Evolutionary conservation across 2,329 filamentous ascomycete species (phyloP), one percentile per base, ranked within the genome.

Genomic region (Dothideomycetidae sp.): DNA sequence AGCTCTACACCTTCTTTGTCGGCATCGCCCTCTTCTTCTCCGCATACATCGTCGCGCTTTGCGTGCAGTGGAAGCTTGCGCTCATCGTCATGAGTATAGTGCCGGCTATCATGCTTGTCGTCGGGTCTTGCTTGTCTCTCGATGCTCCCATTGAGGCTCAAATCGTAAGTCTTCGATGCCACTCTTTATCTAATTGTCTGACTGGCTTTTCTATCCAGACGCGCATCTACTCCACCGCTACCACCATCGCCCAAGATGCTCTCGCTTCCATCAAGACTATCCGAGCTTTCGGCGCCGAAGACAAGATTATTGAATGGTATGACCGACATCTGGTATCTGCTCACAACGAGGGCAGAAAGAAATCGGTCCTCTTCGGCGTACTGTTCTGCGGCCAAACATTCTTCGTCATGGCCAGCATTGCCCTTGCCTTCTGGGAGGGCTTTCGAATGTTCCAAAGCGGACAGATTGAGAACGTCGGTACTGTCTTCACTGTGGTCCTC

Each of bases 241-340:
- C 58, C 1, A 53, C 57, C 5, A 50, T 70, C 3, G 66, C 67
- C 1, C 63, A 70, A 48, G 67, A 71, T 41, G 62, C 65, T 0
- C 55, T 71, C 28, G 58, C 58, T 5, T 66, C 63, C 0, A 63
- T 71, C 41, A 57, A 61, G 2, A 70, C 64, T 0, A 62, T 71
- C 5, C 57, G 61, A 33, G 63, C 63, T 1, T 70, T 70, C 44
- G 63, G 65, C 41, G 56, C 64, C 3, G 57, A 62, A 19, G 51
- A 56, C 3, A 57, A 63, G 34, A 50, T 70, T 28, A 53, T 57
- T 2, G 43, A 48, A 11, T 60, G 54, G 42, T 69, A 68, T 42
- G 59, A 68, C 34, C 50, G 51, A 9, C 54, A 56, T 29, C 52
- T 70, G 3, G 43, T 50, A 16, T 50, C 58, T 28, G 66, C 65